phyloP scores from a whole-genome alignment of 805 yeast genomes.

The Lipomyces chichibuensis region DNA sequence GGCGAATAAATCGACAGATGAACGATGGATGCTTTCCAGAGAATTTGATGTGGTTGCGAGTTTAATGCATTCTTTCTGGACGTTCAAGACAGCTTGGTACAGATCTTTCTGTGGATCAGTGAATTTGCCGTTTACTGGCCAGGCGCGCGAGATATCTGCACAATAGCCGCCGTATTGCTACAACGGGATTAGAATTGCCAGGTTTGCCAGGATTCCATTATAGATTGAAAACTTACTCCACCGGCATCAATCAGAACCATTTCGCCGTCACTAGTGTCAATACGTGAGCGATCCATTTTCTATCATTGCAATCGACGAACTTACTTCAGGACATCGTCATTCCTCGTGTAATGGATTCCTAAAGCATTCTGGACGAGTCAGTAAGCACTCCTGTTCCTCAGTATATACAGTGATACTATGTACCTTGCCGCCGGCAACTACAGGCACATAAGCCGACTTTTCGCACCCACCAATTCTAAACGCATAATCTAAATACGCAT shows the following conservation, averaged over 20 bases:
- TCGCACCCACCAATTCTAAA: slow-evolving; percentile 90
- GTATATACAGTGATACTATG: neutral
- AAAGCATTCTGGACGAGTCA: slow-evolving; percentile 59
- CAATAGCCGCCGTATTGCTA: slow-evolving; percentile 83
- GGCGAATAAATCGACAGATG: slow-evolving; percentile 62
- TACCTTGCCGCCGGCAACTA: slow-evolving; percentile 83
- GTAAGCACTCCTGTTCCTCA: neutral
- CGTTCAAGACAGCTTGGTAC: slow-evolving; percentile 84
- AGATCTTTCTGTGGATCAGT: slow-evolving; percentile 78
- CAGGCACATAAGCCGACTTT: slow-evolving; percentile 88
- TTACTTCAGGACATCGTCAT: slow-evolving; percentile 68
- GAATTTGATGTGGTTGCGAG: slow-evolving; percentile 62
- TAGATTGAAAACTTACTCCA: slow-evolving; percentile 49
- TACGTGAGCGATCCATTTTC: neutral
- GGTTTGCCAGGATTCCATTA: neutral
- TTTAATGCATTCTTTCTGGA: slow-evolving; percentile 76
- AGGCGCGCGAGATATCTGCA: slow-evolving; percentile 93
- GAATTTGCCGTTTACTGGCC: slow-evolving; percentile 86
- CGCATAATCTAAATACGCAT: slow-evolving; percentile 77
- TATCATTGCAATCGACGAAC: neutral
- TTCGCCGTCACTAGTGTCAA: slow-evolving; percentile 60
- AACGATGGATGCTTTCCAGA: slow-evolving; percentile 73
- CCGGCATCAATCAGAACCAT: slow-evolving; percentile 94
- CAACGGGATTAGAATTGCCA: neutral
- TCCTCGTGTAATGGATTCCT: slow-evolving; percentile 90